phyloP scores from a whole-genome alignment of 2,329 filamentous ascomycete genomes.

The Davidsoniella australis region DNA sequence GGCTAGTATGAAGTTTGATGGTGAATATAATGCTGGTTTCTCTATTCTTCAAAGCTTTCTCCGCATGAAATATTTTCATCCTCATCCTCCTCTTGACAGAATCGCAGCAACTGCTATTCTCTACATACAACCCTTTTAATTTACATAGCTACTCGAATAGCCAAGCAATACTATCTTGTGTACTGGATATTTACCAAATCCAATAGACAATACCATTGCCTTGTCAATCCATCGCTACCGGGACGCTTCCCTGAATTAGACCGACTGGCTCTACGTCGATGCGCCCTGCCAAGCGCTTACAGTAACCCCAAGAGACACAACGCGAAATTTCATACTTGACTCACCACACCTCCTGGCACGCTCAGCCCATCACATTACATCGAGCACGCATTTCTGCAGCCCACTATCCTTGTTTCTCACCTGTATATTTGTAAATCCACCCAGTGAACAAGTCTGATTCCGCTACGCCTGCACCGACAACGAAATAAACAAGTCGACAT shows the following conservation, averaged over 20 bases:
- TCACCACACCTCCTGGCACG: neutral
- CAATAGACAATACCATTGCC: neutral
- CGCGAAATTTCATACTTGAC: neutral
- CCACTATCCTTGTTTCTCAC: neutral
- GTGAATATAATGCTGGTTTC: neutral
- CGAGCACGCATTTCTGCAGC: neutral
- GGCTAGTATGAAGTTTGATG: neutral
- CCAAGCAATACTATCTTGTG: neutral
- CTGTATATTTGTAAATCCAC: neutral
- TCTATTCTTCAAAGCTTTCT: too few species aligned
- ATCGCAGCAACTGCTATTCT: neutral
- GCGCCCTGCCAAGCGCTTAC: conserved; percentile 11
- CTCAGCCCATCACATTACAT: neutral
- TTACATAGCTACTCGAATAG: neutral
- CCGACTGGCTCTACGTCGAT: neutral
- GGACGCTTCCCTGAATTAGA: neutral
- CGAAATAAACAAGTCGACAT: neutral
- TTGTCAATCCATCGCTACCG: neutral
- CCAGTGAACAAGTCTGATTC: neutral
- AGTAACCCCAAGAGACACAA: conserved; percentile 9
- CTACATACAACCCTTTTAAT: too few species aligned
- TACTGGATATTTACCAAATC: neutral
- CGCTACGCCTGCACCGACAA: neutral
- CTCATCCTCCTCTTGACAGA: too few species aligned
- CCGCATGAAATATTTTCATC: too few species aligned